Evolutionary conservation across 768 basidiomycete genomes (phyloP).

Genomic region (Kwoniella europaea): DNA sequence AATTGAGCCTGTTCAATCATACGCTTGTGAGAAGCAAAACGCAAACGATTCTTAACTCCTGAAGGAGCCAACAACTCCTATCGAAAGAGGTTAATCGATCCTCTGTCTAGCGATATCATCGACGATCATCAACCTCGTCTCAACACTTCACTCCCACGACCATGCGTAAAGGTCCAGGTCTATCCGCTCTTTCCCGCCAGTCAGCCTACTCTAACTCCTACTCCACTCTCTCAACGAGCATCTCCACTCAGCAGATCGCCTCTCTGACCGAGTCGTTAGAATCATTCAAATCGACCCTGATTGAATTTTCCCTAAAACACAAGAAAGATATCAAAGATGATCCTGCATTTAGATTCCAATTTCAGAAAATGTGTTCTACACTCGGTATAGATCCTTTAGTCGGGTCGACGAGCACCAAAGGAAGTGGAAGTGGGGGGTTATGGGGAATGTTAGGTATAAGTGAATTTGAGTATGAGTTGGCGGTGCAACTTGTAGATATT

Average conservation of each 20-base stretch:
- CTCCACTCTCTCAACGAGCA: conserved; percentile 75
- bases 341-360: conserved; percentile 85
- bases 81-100: too few species aligned
- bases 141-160: conserved; percentile 4
- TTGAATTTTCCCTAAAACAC: conserved; percentile 79
- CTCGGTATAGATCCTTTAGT: conserved; percentile 95
- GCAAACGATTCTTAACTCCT: too few species aligned
- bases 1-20: too few species aligned
- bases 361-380: conserved; percentile 93
- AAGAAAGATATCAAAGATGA: conserved; percentile 81
- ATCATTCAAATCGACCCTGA: conserved; percentile 79
- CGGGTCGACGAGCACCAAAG: conserved; percentile 57
- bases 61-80: too few species aligned
- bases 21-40: too few species aligned
- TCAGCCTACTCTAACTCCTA: conserved; percentile 80
- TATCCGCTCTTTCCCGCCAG: conserved; percentile 88
- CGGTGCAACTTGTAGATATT: conserved; percentile 82
- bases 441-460: conserved; percentile 66
- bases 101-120: neutral
- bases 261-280: conserved; percentile 79
- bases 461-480: conserved; percentile 95
- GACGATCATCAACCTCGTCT: neutral
- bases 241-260: conserved; percentile 77
- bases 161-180: conserved; percentile 71
- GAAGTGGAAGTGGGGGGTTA: conserved; percentile 57